Conservation (phyloP, 2,329 filamentous ascomycete species). For the Calonectria crousiana region DNA sequence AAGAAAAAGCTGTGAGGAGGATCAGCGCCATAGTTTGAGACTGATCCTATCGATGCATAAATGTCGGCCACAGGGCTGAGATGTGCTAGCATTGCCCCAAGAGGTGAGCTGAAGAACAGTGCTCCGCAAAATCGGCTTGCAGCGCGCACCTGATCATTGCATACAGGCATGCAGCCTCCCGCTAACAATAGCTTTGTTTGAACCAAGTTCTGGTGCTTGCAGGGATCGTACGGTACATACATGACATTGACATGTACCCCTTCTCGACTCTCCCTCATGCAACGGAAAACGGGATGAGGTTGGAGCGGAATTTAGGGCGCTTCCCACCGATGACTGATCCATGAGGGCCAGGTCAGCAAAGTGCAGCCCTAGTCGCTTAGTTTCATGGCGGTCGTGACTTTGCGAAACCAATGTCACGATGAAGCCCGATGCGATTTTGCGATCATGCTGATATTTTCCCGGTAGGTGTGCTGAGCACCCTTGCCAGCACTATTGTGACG, state of each 20-base stretch:
- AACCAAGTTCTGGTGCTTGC: background rate
- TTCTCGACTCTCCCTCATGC: background rate
- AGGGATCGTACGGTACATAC: background rate
- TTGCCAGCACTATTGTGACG: background rate
- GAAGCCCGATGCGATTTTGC: background rate
- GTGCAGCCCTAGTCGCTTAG: background rate
- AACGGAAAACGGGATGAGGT: background rate
- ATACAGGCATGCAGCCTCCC: background rate
- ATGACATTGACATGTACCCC: background rate
- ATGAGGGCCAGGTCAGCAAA: background rate
- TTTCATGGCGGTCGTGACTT: background rate
- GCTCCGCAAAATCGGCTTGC: background rate
- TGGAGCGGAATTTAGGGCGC: background rate
- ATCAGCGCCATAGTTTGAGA: background rate
- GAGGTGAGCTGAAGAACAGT: background rate
- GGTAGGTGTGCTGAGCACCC: background rate
- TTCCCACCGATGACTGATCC: background rate
- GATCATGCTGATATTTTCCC: background rate
- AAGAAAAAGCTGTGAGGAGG: background rate
- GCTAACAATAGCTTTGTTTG: background rate
- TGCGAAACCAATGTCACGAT: background rate
- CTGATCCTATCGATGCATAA: background rate
- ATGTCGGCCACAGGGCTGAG: background rate
- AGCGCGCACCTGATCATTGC: background rate
- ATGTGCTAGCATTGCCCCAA: background rate